Evolutionary conservation across 2,329 filamentous ascomycete genomes (phyloP), one percentile per base, ranked within the genome.

Genomic region (Arthrobotrys iridis): DNA sequence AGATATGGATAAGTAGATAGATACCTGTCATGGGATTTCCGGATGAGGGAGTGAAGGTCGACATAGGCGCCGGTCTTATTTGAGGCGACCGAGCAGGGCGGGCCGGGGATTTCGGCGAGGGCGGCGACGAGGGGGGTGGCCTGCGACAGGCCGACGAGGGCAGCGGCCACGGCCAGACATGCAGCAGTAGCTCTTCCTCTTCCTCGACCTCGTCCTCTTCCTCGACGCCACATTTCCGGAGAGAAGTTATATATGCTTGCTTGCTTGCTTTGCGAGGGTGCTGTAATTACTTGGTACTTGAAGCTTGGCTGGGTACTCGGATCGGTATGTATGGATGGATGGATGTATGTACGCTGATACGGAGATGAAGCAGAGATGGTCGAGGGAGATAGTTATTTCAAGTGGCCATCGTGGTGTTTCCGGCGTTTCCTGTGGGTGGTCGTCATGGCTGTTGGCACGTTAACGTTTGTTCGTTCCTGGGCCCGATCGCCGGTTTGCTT

Each of bases 41-140:
- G 62, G 8, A 75, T 68, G 15, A 76, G 64, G 11, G 64, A 66
- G 28, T 50, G 65, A 4, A 76, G 58, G 52, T 76, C 60, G 18
- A 76, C 64, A 43, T 65, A 76, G 4, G 72, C 65, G 3, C 65
- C 58, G 0, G 72, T 76, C 33, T 52, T 60, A 13, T 65, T 48
- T 2, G 72, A 76, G 13, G 72, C 71, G 18, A 65, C 72, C n/a
- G 72, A 60, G 65, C 72, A 76, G 24, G 65, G 65, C n/a, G 64
- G 65, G 41, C 68, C 71, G 10, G 63, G 50, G 20, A 26, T 8
- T 6, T 66, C 68, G 28, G 60, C 50, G 18, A 64, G 52, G 2
- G 57, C 62, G 26, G 52, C 35, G 26, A 45, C 35, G 2, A 70
- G 65, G n/a, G 66, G 57, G 15, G 33, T 75, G 3, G 71, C 71